These are phyloP conservation scores for Fagus sylvatica DNA, from an alignment of 306 rosid species.

Conservation along the genomic window DNA sequence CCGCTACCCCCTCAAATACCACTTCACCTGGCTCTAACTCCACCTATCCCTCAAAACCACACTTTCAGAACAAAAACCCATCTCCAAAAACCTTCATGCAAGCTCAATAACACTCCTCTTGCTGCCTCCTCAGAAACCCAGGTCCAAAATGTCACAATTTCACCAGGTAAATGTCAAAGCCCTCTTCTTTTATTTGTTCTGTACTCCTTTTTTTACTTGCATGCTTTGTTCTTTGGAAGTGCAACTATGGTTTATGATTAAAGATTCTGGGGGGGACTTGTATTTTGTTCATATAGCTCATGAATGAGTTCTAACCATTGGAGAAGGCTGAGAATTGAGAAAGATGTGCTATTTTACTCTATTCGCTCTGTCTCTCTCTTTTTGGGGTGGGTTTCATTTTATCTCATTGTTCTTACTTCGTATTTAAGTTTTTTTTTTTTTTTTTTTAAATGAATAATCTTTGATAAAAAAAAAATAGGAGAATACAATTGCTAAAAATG, in stretches of 20 bases:
- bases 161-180: constrained; percentile 48
- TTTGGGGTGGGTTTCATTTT: not conserved
- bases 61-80: constrained; percentile 58
- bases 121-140: constrained; percentile 57
- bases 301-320: constrained; percentile 3
- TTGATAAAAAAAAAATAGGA: not conserved
- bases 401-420: not conserved
- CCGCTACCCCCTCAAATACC: constrained; percentile 81
- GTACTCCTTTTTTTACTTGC: constrained; percentile 23
- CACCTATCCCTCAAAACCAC: constrained; percentile 61
- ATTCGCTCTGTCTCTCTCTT: not conserved
- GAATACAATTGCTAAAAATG: not conserved
- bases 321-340: not conserved
- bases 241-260: constrained; percentile 8
- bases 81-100: constrained; percentile 71
- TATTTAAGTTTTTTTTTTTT: not conserved
- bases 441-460: no score
- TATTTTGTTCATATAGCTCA: constrained; percentile 17
- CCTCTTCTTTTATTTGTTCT: constrained; percentile 20
- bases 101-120: constrained; percentile 49
- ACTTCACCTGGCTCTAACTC: constrained; percentile 68
- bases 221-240: constrained; percentile 23
- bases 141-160: constrained; percentile 41
- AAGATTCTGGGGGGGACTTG: constrained; percentile 1
- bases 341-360: not conserved